These are phyloP conservation scores for Peronospora destructor DNA, from an alignment of 352 stramenopile species.

Conservation along the genomic window DNA sequence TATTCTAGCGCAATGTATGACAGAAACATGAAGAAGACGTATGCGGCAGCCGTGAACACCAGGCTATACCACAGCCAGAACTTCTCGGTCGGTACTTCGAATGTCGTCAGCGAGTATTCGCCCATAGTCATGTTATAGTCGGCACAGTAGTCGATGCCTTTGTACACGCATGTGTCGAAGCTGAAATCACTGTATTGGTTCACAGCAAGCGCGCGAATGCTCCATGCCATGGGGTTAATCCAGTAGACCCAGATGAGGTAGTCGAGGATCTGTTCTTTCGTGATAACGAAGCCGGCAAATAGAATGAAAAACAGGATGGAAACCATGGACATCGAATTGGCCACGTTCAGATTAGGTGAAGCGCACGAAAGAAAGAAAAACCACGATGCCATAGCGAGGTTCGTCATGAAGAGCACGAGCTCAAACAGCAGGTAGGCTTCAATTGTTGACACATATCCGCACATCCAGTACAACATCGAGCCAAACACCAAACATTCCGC, in stretches of 20 bases:
- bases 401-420: conserved; percentile 9
- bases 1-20: conserved; percentile 15
- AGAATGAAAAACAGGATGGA: too few species aligned
- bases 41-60: conserved; percentile 1
- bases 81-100: conserved; percentile 15
- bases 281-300: conserved; percentile 5
- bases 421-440: conserved; percentile 15
- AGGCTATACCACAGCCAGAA: conserved; percentile 21
- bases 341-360: conserved; percentile 13
- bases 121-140: conserved; percentile 20
- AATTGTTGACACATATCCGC: conserved; percentile 17
- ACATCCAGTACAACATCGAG: conserved; percentile 21
- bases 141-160: conserved; percentile 23
- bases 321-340: conserved; percentile 4
- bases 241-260: conserved; percentile 22
- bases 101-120: conserved; percentile 14
- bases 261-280: conserved; percentile 22
- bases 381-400: conserved; percentile 6
- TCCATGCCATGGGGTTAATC: conserved; percentile 16
- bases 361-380: conserved; percentile 17
- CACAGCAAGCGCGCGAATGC: conserved; percentile 14
- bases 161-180: conserved; percentile 26
- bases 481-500: conserved; percentile 11
- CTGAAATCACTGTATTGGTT: conserved; percentile 22
- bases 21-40: conserved; percentile 13